These are phyloP conservation scores for Kwoniella heveanensis DNA, from an alignment of 768 basidiomycete genomes.

Conservation along the genomic window DNA sequence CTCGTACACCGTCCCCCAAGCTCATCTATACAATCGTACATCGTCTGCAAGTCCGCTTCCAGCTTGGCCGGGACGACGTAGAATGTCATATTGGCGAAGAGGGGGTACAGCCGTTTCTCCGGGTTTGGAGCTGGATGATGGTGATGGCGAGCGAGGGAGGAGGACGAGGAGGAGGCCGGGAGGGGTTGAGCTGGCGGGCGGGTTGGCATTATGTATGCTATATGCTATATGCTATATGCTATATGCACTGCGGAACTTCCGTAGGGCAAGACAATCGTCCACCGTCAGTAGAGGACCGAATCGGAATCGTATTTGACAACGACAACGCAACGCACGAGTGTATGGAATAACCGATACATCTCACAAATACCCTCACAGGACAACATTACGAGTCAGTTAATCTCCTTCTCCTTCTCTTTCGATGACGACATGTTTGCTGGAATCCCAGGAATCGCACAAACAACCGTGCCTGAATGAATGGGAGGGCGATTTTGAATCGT, in stretches of 20 bases:
- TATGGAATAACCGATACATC: no score
- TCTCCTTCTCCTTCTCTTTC: no score
- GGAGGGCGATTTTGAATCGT: no score
- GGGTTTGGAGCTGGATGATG: slow-evolving; percentile 6
- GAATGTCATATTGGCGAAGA: slow-evolving; percentile 48
- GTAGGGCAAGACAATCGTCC: no score
- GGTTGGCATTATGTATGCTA: slow-evolving; percentile 26
- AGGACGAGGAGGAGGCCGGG: slow-evolving; percentile 37
- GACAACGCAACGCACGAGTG: no score
- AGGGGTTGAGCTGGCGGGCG: slow-evolving; percentile 31
- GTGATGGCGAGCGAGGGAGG: neutral
- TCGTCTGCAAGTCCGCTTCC: slow-evolving; percentile 34
- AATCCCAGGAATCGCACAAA: neutral
- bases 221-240: neutral
- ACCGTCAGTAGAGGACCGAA: no score
- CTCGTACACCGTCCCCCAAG: slow-evolving; percentile 43
- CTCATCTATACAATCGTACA: slow-evolving; percentile 45
- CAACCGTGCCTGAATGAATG: neutral
- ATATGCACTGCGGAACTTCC: no score
- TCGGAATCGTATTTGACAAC: no score
- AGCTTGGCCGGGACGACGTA: slow-evolving; percentile 51
- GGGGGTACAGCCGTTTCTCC: slow-evolving; percentile 34
- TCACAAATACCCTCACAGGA: no score
- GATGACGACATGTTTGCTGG: neutral
- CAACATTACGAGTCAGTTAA: slow-evolving; percentile 1